A percentile compares a stretch with the other conserved stretches of the same genome.
phyloP scores from a whole-genome alignment of 805 yeast species.

The Isabelozyma rhagii region DNA sequence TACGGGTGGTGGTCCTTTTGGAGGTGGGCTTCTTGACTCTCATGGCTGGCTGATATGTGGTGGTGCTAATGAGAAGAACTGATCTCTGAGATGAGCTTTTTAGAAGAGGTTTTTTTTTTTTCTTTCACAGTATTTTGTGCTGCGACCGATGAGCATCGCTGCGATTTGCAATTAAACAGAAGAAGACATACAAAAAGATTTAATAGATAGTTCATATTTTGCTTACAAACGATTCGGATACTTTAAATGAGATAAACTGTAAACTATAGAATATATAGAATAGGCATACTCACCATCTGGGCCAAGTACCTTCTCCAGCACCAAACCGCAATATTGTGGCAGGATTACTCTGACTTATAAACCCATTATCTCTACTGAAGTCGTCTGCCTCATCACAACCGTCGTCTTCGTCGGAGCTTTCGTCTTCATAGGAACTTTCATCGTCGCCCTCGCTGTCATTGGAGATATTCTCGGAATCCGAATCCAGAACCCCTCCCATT shows the following conservation, averaged over 20 bases:
- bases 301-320: too few relatives aligned
- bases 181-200: too few relatives aligned
- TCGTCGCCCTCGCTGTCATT: background rate
- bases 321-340: background rate
- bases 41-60: constrained; percentile 17
- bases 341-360: background rate
- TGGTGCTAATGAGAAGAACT: too few relatives aligned
- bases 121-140: background rate
- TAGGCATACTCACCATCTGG: too few relatives aligned
- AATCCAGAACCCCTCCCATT: background rate
- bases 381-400: background rate
- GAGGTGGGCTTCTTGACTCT: constrained; percentile 66
- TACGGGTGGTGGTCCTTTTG: constrained; percentile 86
- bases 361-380: background rate
- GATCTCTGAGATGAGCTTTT: too few relatives aligned
- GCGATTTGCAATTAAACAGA: too few relatives aligned
- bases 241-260: too few relatives aligned
- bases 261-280: too few relatives aligned
- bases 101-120: background rate
- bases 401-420: background rate
- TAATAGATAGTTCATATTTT: too few relatives aligned
- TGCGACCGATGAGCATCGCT: background rate
- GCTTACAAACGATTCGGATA: too few relatives aligned
- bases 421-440: background rate
- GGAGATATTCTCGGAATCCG: background rate